Base-by-base conservation (phyloP, 2,329 filamentous ascomycete species). In the Fusarium torulosum region DNA sequence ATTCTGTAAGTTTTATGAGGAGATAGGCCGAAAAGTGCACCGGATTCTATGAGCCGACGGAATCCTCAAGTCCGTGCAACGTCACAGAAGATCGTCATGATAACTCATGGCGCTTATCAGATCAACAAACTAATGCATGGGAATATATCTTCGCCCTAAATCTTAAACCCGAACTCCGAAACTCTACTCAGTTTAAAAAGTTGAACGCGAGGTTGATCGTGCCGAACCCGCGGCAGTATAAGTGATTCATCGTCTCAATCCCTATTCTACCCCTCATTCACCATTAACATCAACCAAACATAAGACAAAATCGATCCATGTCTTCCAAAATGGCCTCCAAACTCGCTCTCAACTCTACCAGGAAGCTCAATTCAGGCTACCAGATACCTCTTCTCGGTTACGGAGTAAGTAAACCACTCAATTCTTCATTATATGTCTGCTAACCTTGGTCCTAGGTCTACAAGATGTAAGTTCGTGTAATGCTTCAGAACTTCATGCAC, bases 291-390 rank as follows among this genome's bases (percentile, higher is more conserved):
- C 40, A 53, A 46, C 50, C 20, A 20, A 53, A 27, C 15, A 46
- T 41, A 25, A 13, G 11, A 50, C 23, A 43, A 11, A 21, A 57
- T 17, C 37, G 31, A 37, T 45, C 41, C 40, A 71, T 69, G 63
- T 52, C 65, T 45, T 67, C 50, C 55, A 82, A 67, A 47, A 87
- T 87, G 85, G 75, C 84, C 4, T 72, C 81, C 31, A 76, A 76
- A 50, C 78, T 86, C 58, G 81, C 69, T 13, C 75, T 86, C 59
- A 74, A 80, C 44, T 85, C 84, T 8, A 81, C 79, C 17, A 68
- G 82, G 71, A 87, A 85, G 79, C 80, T 88, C 57, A 84, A 82
- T 71, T 87, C 83, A 73, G 85, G 85, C 69, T 79, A 85, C 63
- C 80, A 84, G 52, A 79, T 88, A 4, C 85, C 85, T 2, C 76